Base-by-base conservation (phyloP, 2,329 filamentous ascomycete genomes). In the Penicillium sp. region DNA sequence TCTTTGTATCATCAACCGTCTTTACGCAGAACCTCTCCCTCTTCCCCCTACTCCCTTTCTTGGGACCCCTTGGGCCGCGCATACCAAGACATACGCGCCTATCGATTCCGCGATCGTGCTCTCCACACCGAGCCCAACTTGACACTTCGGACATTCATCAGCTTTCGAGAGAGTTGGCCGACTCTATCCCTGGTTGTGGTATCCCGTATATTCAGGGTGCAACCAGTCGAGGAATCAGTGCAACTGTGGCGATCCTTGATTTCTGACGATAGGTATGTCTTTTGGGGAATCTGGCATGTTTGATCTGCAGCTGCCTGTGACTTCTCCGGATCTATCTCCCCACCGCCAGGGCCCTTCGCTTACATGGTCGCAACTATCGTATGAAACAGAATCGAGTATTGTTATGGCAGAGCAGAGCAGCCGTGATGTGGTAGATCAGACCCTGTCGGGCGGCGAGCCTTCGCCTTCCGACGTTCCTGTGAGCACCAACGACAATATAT, bases 341-440 rank as follows among this genome's bases (percentile, higher is more conserved):
- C 55, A 51, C 46, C 57, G 60, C 59, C 48, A 59, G 59, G 61
- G 57, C 51, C 47, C 53, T 60, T 57, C 56, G 67, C 71, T 73
- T 66, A 74, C 63, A 59, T 55, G 70, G 63, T 68, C 63, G 62
- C 65, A 64, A 59, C 62, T 51, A 57, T 51, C 57, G 50, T 57
- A 59, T 47, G 58, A 51, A 51, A 58, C 74, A 81, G 79, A 74
- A 73, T 73, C 77, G 74, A 74, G 77, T 73, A 78, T 83, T 86
- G 84, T 86, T 85, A 87, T 87, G 84, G 84, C 84, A 85, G 84
- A 86, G 83, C 81, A 84, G 82, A 82, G 76, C 72, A 79, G 77
- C 81, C 83, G 84, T 77, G 81, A 87, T 87, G 84, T 85, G 84
- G 84, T 86, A 85, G 84, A 84, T 79, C 79, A 84, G 81, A 79